Base-by-base conservation (phyloP, 352 stramenopile genomes). In the Globisporangium orthogonon region DNA sequence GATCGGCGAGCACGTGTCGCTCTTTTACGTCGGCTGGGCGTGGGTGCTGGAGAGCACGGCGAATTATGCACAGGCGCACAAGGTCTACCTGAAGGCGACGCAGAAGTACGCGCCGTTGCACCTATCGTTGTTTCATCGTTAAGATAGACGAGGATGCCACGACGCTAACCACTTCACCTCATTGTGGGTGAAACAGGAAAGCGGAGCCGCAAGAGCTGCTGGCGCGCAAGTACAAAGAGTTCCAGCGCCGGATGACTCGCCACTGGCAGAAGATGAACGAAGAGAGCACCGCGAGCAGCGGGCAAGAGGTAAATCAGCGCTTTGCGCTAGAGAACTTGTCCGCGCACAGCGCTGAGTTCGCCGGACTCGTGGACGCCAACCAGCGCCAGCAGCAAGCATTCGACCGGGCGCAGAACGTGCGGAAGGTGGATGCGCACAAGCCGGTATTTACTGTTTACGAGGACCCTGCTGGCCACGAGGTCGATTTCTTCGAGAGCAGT, bases 21-120 rank as follows among this genome's bases (percentile, higher is more conserved):
- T 95, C 33, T 95, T 93, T 58, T 95, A 93, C 67, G 85, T 93
- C 10, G 85, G 80, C 47, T 95, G 85, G 85, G 83, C 85, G 17
- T 87, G 86, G 63, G 80, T 93, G 23, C 62, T 90, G 5, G 85
- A 95, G 65, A 92, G 75, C 47, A 74, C 83, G 60, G 81, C 66
- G 14, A 91, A 88, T 66, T 91, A 92, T 52, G 74, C 83, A 11
- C 77, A 93, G 67, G 85, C 85, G 6, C 73, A 95, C 66, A 91
- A 91, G 51, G 85, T 95, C 44, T 95, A 90, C 65, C 64, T 90
- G 60, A 92, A 91, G 66, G 85, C 83, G 13, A 87, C 75, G 35
- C 77, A 91, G 66, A 91, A 90, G 85, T 95, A 83, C 63, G 83
- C 74, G 23, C 0, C 3, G 23, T 18, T 48, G 33, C 5, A n/a